Evolutionary conservation across 2,329 filamentous ascomycete species (phyloP), one percentile per base, ranked within the genome.

Genomic region (Aspergillus sp.): DNA sequence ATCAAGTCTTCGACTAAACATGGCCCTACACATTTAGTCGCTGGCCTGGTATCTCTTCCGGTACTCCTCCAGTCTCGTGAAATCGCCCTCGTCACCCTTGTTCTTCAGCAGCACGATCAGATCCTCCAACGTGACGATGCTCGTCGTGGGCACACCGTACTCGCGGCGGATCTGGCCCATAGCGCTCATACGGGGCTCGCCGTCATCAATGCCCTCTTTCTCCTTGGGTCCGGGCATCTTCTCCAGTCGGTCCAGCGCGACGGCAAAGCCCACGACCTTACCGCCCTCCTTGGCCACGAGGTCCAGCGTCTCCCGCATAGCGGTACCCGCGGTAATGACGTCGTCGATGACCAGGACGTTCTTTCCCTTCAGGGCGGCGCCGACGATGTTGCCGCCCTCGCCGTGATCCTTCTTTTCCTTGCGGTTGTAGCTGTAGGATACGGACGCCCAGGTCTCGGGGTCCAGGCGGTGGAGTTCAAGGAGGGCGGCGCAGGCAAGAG

Each of bases 381-480:
- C 95, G 14, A 98, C 93, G 70, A 98, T 96, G 74, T 86, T 90
- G 49, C 95, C 94, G 36, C 94, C 94, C 78, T 99, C 95, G 49
- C 95, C 94, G 75, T 98, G 94, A 71, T 92, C 90, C 82, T 98
- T 98, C 70, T 89, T 90, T 80, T 98, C 95, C 80, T 98, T 98
- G 71, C 95, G 87, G 79, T 98, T 96, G 80, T 96, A 98, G 36
- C 88, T 89, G 80, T 96, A 98, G 71, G 88, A 91, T 58, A 90
- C 82, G 49, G 83, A 78, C 57, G 85, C 86, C 77, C 90, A 95
- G 62, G 82, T 85, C 54, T 80, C 77, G 18, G 85, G 80, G 63
- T 91, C 87, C 11, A 92, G 78, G 69, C 88, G 84, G 55, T 86
- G 86, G 12, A 98, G 85, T 75, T 92, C 90, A 73, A 90, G 85